These are phyloP conservation scores for Thuidium tamariscinum DNA, from an alignment of 225 moss, liverwort and hornwort species.

Conservation along the genomic window DNA sequence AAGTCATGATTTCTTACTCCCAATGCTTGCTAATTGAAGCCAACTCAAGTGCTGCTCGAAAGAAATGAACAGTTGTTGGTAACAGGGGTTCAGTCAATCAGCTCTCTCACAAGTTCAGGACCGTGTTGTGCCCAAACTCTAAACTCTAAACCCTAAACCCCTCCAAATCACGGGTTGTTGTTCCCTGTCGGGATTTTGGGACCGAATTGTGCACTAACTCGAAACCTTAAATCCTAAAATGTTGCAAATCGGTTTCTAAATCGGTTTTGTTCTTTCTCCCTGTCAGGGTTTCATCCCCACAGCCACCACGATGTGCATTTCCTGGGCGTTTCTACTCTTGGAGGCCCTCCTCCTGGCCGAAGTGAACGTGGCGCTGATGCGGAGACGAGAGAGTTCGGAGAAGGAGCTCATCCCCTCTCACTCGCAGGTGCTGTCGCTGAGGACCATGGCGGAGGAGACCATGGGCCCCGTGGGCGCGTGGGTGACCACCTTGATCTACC, in stretches of 20 bases:
- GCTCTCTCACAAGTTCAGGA: background rate
- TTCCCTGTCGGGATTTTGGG: background rate
- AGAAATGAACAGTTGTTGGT: background rate
- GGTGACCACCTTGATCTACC: conserved; percentile 26
- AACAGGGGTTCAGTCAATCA: background rate
- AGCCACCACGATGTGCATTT: conserved; percentile 19
- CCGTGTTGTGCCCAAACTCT: background rate
- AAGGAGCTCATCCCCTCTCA: background rate
- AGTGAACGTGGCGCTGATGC: conserved; percentile 56
- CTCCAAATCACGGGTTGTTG: background rate
- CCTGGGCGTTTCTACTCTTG: conserved; percentile 37
- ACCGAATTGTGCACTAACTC: background rate
- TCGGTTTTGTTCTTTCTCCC: too few relatives aligned
- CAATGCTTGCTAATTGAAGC: background rate
- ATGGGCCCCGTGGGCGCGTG: conserved; percentile 35
- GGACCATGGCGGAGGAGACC: conserved; percentile 50
- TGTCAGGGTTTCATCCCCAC: conserved; percentile 42
- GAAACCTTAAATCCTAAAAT: background rate
- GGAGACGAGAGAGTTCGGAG: background rate
- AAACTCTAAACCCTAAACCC: background rate
- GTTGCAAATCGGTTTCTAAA: background rate
- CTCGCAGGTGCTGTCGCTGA: conserved; percentile 39
- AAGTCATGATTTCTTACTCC: background rate
- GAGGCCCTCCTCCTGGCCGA: conserved; percentile 39
- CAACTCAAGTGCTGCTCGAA: background rate